These are phyloP conservation scores for Vaccinium darrowii DNA, from an alignment of 148 eudicot genomes.

Conservation along the genomic window DNA sequence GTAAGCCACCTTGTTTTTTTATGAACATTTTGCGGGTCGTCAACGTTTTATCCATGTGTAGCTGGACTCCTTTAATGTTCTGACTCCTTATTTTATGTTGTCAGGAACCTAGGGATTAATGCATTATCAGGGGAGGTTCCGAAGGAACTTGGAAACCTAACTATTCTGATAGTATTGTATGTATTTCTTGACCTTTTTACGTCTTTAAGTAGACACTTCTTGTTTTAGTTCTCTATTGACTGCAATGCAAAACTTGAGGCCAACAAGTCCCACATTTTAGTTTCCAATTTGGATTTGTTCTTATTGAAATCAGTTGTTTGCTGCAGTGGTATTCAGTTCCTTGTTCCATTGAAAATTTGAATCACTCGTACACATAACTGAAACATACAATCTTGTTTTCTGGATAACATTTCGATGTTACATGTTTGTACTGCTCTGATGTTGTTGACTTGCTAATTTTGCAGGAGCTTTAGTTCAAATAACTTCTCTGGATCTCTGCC, in stretches of 20 bases:
- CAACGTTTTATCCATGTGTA: constrained; percentile 12
- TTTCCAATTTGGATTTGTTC: neutral
- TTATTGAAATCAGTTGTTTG: neutral
- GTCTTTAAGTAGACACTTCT: neutral
- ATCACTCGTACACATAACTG: neutral
- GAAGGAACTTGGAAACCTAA: neutral
- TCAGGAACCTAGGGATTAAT: neutral
- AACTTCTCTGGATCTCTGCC: constrained; percentile 80
- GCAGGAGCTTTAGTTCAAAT: constrained; percentile 53
- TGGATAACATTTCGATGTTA: neutral
- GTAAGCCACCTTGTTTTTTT: constrained; percentile 36
- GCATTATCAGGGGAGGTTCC: neutral
- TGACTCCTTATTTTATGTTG: constrained; percentile 25
- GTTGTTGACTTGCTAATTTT: constrained; percentile 14
- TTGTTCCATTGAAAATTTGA: neutral
- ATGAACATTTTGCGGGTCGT: neutral
- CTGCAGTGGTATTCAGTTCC: neutral
- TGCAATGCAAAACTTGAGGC: neutral
- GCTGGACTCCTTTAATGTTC: neutral
- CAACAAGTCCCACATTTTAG: neutral
- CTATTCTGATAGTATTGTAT: neutral
- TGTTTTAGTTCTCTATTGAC: neutral
- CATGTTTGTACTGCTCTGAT: neutral
- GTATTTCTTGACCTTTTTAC: neutral
- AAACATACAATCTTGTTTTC: neutral